These are phyloP conservation scores for Brassica incana DNA, from an alignment of 345 rosid genomes.

Conservation along the genomic window DNA sequence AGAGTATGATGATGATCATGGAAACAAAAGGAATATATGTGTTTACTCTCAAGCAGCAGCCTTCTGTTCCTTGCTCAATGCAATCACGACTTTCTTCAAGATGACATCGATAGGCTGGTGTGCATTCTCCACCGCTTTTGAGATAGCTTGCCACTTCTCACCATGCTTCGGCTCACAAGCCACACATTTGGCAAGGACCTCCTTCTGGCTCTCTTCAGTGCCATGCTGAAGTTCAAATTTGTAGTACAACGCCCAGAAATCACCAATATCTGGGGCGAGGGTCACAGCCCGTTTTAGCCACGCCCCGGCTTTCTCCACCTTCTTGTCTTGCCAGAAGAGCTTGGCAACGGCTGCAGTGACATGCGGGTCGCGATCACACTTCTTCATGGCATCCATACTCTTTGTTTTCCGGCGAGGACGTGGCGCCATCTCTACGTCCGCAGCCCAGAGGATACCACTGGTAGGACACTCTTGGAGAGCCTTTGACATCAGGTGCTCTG, in stretches of 20 bases:
- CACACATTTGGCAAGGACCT: constrained; percentile 66
- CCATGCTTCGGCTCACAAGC: constrained; percentile 88
- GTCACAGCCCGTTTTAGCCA: constrained; percentile 87
- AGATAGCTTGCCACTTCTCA: constrained; percentile 80
- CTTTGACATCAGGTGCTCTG: constrained; percentile 87
- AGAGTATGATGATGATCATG: constrained; percentile 6
- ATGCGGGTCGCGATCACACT: constrained; percentile 80
- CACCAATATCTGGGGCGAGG: constrained; percentile 77
- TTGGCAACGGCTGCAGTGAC: constrained; percentile 83
- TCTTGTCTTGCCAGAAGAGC: constrained; percentile 88
- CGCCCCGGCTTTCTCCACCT: constrained; percentile 82
- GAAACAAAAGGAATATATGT: constrained; percentile 29
- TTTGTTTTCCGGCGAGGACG: constrained; percentile 72
- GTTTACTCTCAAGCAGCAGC: constrained; percentile 56
- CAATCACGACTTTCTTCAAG: constrained; percentile 72
- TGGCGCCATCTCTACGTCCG: constrained; percentile 79
- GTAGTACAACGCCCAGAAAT: constrained; percentile 87
- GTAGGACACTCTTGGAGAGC: constrained; percentile 90
- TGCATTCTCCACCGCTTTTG: constrained; percentile 89
- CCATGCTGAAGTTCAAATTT: constrained; percentile 92
- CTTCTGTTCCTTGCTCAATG: constrained; percentile 74
- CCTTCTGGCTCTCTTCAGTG: constrained; percentile 71
- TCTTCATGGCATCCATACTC: constrained; percentile 76
- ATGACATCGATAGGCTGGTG: constrained; percentile 80
- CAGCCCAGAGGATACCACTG: constrained; percentile 93